These are phyloP conservation scores for Pleurotus cornucopiae DNA, from an alignment of 768 basidiomycete species.

Conservation along the genomic window DNA sequence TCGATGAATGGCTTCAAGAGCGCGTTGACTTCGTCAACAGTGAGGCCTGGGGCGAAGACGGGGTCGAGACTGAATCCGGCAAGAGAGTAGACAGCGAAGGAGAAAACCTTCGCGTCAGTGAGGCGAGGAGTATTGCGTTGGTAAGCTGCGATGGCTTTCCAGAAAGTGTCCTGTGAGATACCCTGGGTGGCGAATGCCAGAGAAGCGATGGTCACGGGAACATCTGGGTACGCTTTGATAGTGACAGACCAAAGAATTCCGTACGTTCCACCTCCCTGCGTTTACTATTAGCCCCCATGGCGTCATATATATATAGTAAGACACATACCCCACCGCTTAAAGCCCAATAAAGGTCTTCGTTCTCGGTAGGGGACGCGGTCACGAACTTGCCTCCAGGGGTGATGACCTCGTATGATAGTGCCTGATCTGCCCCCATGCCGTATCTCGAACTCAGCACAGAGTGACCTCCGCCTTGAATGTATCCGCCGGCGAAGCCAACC, in stretches of 20 bases:
- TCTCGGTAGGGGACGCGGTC: conserved; percentile 26
- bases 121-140: conserved; percentile 7
- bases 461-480: conserved; percentile 30
- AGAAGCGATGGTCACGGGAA: conserved; percentile 9
- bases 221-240: conserved; percentile 8
- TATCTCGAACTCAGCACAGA: conserved; percentile 21
- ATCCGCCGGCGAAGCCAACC: conserved; percentile 27
- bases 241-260: conserved; percentile 14
- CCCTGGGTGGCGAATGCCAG: conserved; percentile 10
- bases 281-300: not conserved
- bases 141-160: conserved; percentile 11
- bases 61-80: conserved; percentile 9
- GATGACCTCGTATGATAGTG: conserved; percentile 32
- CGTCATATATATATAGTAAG: not conserved
- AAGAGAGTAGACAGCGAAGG: conserved; percentile 6
- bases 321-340: conserved; percentile 24
- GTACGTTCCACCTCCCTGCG: conserved; percentile 13
- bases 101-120: conserved; percentile 8
- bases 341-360: conserved; percentile 37
- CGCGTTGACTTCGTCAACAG: conserved; percentile 6
- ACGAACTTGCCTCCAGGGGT: conserved; percentile 31
- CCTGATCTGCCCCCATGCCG: conserved; percentile 23
- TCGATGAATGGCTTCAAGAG: conserved; percentile 10
- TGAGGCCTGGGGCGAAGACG: conserved; percentile 6
- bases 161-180: conserved; percentile 8